Base-by-base conservation (phyloP, 495 filamentous ascomycete genomes). In the Aspergillus cavernicola region DNA sequence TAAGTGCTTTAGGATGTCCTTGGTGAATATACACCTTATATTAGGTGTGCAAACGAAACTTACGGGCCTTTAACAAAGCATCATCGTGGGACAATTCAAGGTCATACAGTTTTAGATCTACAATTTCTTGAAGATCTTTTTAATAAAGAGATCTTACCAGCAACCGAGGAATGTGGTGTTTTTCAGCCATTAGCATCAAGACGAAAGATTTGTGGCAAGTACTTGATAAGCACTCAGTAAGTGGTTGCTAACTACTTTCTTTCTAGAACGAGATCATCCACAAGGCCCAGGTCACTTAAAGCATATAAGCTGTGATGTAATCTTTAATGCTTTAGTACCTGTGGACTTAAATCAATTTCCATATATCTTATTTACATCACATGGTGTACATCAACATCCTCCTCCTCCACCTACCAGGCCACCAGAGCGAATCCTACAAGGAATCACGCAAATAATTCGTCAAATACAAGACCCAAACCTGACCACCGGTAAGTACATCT, bases 301-400 rank as follows among this genome's bases (percentile, higher is more conserved):
- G 19, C 39, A 46, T 29, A 35, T 10, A 26, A 2, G 0, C 1
- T 56, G 53, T 44, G 16, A 39, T 50, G 46, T 56, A 38, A 39
- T 28, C 2, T 56, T 56, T 39, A 50, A 36, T 39, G 46, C 46
- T 16, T 23, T 56, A 31, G 46, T 56, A 0, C 53, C 53, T 6
- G 40, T 44, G 1, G 46, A 56, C 23, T 44, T 56, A 10, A 20
- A 18, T 1, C 1, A 39, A 38, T 56, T 32, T 32, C 46, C 46
- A n/a, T 56, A 37, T 51, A 38, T 56, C 1, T 6, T 50, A 15
- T 56, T 56, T 50, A 50, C 38, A 18, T 56, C 53, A 0, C 46
- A 38, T 10, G 53, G 53, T 1, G 20, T 45, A 12, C 46, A 56
- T 45, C 29, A 50, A 16, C 39, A 56, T 37, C 50, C 50, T 11